Conservation (phyloP, 768 basidiomycete species). For the Lentinula detonsa region DNA sequence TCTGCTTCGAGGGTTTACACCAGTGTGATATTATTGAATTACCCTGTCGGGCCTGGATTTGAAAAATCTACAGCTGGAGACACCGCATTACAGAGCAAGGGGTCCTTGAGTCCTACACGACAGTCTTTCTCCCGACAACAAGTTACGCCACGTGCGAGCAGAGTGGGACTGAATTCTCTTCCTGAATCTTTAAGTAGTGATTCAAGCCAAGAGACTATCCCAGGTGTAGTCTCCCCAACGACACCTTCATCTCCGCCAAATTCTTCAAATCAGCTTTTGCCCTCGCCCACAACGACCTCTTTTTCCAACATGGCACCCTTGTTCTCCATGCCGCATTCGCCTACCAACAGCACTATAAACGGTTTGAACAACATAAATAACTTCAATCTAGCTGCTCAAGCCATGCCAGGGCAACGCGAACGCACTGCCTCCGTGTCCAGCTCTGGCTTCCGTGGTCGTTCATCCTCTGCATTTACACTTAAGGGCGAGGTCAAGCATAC, state of each 20-base stretch:
- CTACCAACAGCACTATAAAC: constrained; percentile 11
- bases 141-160: constrained; percentile 35
- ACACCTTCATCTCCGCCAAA: constrained; percentile 11
- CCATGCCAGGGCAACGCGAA: background rate
- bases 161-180: constrained; percentile 21
- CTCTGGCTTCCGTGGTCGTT: constrained; percentile 23
- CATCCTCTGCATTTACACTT: constrained; percentile 54
- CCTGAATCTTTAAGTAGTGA: constrained; percentile 2
- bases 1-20: constrained; percentile 46
- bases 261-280: background rate
- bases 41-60: constrained; percentile 14
- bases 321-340: constrained; percentile 3
- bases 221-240: constrained; percentile 15
- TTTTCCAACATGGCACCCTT: background rate
- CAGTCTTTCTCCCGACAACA: constrained; percentile 19
- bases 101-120: constrained; percentile 3
- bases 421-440: background rate
- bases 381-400: background rate
- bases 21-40: constrained; percentile 41
- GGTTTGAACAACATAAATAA: background rate
- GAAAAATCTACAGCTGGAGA: constrained; percentile 12
- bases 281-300: constrained; percentile 1
- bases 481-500: constrained; percentile 55
- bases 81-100: constrained; percentile 11
- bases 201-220: constrained; percentile 8